Evolutionary conservation across 768 basidiomycete genomes (phyloP).

Genomic region (Phaffia tasmanica): DNA sequence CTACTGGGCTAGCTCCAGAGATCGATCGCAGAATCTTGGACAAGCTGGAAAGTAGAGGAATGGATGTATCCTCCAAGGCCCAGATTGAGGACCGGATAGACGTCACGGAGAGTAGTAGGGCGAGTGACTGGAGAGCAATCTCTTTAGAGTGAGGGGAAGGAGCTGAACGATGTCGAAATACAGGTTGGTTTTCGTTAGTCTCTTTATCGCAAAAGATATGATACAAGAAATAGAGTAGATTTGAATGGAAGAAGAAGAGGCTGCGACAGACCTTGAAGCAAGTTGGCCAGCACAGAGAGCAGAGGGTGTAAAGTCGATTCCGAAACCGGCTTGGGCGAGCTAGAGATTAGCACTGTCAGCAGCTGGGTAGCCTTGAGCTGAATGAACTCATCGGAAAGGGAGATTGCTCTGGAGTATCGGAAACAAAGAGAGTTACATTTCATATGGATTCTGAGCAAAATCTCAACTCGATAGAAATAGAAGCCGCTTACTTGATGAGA

Average conservation of each 20-base stretch:
- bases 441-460: neutral
- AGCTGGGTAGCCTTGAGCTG: slow-evolving; percentile 82
- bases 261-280: neutral
- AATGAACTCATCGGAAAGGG: slow-evolving; percentile 86
- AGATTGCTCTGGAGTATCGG: slow-evolving; percentile 50
- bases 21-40: slow-evolving; percentile 70
- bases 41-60: slow-evolving; percentile 41
- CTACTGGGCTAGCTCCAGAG: slow-evolving; percentile 36
- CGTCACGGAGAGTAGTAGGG: neutral
- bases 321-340: neutral
- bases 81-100: too few species aligned
- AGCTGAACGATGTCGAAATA: neutral
- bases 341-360: slow-evolving; percentile 54
- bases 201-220: neutral
- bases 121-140: slow-evolving; percentile 13
- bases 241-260: neutral
- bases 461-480: neutral
- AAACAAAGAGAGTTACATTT: neutral
- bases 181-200: slow-evolving; percentile 2
- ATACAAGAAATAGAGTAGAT: neutral
- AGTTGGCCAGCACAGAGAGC: neutral
- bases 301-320: neutral
- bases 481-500: slow-evolving; percentile 52
- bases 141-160: slow-evolving; percentile 15
- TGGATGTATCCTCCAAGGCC: slow-evolving; percentile 6